Evolutionary conservation across 441 rosid genomes (phyloP).

Genomic region (Kokia cookei): DNA sequence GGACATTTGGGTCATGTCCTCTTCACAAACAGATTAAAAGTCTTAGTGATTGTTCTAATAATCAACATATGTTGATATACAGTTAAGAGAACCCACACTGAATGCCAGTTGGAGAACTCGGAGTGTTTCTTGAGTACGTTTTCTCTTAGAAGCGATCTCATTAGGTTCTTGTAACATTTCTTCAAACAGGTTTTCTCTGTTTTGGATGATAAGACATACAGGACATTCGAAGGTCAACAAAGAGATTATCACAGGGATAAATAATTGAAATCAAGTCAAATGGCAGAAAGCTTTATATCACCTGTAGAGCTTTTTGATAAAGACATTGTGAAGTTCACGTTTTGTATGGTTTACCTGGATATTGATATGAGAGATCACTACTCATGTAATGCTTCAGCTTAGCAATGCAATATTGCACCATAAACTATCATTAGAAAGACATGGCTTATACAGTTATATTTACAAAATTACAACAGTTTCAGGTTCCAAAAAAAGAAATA

Average conservation of each 20-base stretch:
- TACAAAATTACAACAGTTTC: background rate
- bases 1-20: background rate
- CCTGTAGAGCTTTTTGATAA: slow-evolving; percentile 75
- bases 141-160: slow-evolving; percentile 80
- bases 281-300: background rate
- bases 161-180: slow-evolving; percentile 99
- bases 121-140: slow-evolving; percentile 80
- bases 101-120: slow-evolving; percentile 91
- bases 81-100: slow-evolving; percentile 46
- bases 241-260: background rate
- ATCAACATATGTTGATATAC: background rate
- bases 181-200: slow-evolving; percentile 95
- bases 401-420: background rate
- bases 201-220: slow-evolving; percentile 13
- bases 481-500: background rate
- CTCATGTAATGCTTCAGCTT: background rate
- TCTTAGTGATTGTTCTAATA: background rate
- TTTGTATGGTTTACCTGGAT: slow-evolving; percentile 83
- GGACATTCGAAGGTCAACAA: background rate
- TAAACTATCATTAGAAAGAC: background rate
- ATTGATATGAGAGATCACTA: slow-evolving; percentile 7
- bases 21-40: background rate
- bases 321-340: slow-evolving; percentile 73
- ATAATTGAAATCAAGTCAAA: background rate
- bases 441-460: background rate